These are phyloP conservation scores for Balamuthia mandrillaris DNA, from an alignment of 208 protist genomes.

Conservation along the genomic window DNA sequence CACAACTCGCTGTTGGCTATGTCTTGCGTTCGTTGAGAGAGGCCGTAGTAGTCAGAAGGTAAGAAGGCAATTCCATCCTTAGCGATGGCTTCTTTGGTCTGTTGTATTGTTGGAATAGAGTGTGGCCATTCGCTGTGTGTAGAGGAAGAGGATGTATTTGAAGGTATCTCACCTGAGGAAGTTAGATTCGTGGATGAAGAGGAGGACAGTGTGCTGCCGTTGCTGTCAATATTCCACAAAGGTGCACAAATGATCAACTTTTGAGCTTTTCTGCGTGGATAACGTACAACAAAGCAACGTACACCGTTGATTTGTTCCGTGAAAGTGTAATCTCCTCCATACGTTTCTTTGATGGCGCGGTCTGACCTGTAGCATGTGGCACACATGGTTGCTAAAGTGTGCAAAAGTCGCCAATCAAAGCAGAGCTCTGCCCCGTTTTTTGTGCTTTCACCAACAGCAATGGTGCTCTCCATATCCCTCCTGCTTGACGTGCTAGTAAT, in stretches of 20 bases:
- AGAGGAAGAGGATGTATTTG: neutral
- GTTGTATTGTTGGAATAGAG: neutral
- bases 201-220: too few species aligned
- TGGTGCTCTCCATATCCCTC: neutral
- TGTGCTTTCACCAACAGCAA: neutral
- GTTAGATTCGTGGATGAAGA: too few species aligned
- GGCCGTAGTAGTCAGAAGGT: too few species aligned
- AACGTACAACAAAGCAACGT: neutral
- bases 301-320: neutral
- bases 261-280: neutral
- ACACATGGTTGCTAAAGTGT: neutral
- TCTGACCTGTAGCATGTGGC: neutral
- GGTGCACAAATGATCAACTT: neutral
- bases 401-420: neutral
- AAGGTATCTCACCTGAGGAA: too few species aligned
- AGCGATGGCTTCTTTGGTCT: neutral
- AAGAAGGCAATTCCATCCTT: too few species aligned
- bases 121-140: neutral
- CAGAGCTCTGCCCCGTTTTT: neutral
- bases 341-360: neutral
- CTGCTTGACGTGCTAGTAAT: neutral
- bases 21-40: too few species aligned
- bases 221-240: too few species aligned
- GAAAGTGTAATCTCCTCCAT: neutral
- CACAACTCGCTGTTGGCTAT: too few species aligned